These are phyloP conservation scores for Mortierella sp. DNA, from an alignment of 371 early-diverging fungal genomes.

Conservation along the genomic window DNA sequence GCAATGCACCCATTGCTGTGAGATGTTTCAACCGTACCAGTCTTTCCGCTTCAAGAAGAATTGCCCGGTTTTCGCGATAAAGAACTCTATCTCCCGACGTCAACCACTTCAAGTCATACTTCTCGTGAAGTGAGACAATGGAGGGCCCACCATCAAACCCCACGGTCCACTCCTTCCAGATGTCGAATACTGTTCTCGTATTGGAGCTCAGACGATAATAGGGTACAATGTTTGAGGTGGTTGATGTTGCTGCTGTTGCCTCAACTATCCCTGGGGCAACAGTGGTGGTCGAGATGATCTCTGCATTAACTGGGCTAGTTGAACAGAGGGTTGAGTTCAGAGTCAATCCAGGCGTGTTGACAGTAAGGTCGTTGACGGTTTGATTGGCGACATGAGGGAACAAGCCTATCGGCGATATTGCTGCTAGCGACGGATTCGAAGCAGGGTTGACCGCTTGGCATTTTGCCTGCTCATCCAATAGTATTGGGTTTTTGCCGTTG, in stretches of 20 bases:
- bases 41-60: slow-evolving; percentile 1
- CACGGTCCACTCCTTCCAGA: slow-evolving; percentile 3
- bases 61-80: not conserved
- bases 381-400: too few species aligned
- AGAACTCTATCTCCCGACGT: not conserved
- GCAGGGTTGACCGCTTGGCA: too few species aligned
- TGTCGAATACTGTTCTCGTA: not conserved
- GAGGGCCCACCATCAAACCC: slow-evolving; percentile 3
- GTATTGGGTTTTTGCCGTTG: too few species aligned
- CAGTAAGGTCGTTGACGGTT: too few species aligned
- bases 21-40: not conserved
- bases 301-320: too few species aligned
- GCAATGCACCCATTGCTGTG: not conserved
- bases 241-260: not conserved
- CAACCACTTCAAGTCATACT: not conserved
- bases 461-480: too few species aligned
- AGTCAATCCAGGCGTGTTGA: too few species aligned
- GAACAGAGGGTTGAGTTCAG: too few species aligned
- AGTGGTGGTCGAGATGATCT: not conserved
- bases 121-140: not conserved
- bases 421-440: too few species aligned
- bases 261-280: not conserved
- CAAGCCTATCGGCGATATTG: too few species aligned
- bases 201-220: not conserved
- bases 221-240: not conserved